Base-by-base conservation (phyloP, 768 basidiomycete genomes). In the Mycena sanguinolenta region DNA sequence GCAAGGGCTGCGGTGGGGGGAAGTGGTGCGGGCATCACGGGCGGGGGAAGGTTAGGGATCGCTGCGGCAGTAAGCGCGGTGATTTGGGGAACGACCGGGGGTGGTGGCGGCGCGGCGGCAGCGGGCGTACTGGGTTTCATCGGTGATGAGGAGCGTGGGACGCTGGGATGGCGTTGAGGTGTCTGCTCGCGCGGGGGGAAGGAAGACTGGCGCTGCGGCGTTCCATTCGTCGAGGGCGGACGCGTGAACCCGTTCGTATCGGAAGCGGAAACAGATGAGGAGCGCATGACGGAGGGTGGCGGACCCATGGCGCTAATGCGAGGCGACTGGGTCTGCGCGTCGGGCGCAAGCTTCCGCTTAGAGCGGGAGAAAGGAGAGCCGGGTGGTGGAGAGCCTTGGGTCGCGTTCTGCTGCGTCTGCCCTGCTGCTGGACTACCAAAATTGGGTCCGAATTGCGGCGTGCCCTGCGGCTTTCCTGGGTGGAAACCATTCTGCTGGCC, bases 1-100 rank as follows among this genome's bases (percentile, higher is more conserved):
- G 84, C 59, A 75, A 70, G n/a, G 81, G 77, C 9, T 79, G 27
- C 5, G 58, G 49, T 13, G 60, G 70, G 23, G 77, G 66, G 39
- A 76, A 63, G 78, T 73, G 23, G 77, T 58, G n/a, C n/a, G 32
- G 54, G 49, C n/a, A 34, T 60, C 4, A 60, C 21, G 4, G 67
- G 68, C 36, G 68, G 32, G 19, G 68, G 58, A 2, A 49, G 12
- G 25, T 14, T 12, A 54, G 70, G 70, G 10, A 70, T 59, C 52
- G 69, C 63, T 2, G 64, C 69, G 19, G 64, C 64, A 54, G 52
- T 70, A 12, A 49, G 39, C 3, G 69, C 64, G n/a, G 69, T 65
- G 30, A 66, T 60, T 61, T 61, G 69, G 12, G 69, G 64, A 17
- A 60, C 27, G 14, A 60, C 36, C 9, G 65, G 10, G 13, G 70